Evolutionary conservation across 768 basidiomycete genomes (phyloP).

Genomic region (Vararia minispora): DNA sequence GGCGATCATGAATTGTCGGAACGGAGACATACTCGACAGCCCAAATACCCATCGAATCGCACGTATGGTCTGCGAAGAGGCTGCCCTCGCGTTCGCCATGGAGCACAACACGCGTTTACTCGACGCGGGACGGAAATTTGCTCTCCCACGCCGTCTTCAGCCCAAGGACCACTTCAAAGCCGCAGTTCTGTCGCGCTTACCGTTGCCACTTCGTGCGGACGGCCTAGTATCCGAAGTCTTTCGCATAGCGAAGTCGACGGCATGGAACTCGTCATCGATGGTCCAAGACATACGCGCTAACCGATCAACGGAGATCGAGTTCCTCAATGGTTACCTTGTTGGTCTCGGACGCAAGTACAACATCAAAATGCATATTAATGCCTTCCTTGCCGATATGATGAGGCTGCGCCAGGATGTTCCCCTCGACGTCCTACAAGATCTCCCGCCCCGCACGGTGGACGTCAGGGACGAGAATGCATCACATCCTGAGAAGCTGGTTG

Average conservation of each 20-base stretch:
- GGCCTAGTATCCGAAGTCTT: conserved; percentile 46
- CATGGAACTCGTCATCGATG: conserved; percentile 72
- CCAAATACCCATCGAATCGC: conserved; percentile 34
- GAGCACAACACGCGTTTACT: conserved; percentile 38
- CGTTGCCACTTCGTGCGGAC: conserved; percentile 31
- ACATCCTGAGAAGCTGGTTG: too few relatives aligned
- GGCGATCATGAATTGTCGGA: conserved; percentile 67
- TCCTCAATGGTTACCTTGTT: conserved; percentile 73
- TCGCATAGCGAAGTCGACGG: conserved; percentile 46
- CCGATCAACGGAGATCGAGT: conserved; percentile 65
- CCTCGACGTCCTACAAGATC: too few relatives aligned
- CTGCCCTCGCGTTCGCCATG: conserved; percentile 44
- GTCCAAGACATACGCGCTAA: conserved; percentile 56
- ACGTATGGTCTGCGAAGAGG: conserved; percentile 57
- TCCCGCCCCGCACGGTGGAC: background rate
- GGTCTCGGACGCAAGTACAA: conserved; percentile 45
- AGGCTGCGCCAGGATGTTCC: conserved; percentile 48
- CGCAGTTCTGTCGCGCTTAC: conserved; percentile 30
- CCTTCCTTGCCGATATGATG: conserved; percentile 45
- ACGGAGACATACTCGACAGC: conserved; percentile 57
- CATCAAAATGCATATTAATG: conserved; percentile 47
- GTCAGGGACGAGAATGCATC: background rate
- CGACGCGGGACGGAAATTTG: too few relatives aligned
- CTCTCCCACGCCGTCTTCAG: too few relatives aligned
- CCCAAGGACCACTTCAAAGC: too few relatives aligned